Evolutionary conservation across 2,329 filamentous ascomycete genomes (phyloP).

Genomic region (Verticillium tricorpus): DNA sequence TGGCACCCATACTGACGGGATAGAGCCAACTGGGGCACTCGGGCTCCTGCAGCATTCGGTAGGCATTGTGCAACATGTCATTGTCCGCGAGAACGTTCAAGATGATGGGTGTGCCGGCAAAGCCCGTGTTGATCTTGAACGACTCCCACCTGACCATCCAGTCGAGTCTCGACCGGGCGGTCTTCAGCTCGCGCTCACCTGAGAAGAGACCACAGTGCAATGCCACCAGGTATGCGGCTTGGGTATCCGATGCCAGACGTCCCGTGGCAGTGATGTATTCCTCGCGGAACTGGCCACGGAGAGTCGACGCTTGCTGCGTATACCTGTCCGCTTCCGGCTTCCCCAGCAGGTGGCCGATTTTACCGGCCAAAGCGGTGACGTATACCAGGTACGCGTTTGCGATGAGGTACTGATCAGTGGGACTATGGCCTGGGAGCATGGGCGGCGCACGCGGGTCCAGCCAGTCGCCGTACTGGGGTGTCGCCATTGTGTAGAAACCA

Average conservation of each 20-base stretch:
- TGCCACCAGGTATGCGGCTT: conserved; percentile 16
- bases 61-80: conserved; percentile 21
- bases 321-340: background rate
- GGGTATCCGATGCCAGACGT: conserved; percentile 12
- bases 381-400: conserved; percentile 9
- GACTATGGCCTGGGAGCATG: conserved; percentile 3
- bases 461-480: conserved; percentile 26
- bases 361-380: background rate
- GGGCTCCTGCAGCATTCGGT: conserved; percentile 31
- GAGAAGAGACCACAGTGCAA: conserved; percentile 18
- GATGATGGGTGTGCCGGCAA: conserved; percentile 37
- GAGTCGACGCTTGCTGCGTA: conserved; percentile 1
- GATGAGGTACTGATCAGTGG: conserved; percentile 6
- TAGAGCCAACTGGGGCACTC: conserved; percentile 32
- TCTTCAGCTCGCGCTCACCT: conserved; percentile 9
- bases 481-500: conserved; percentile 33
- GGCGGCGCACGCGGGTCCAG: conserved; percentile 8
- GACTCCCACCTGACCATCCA: conserved; percentile 26
- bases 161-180: conserved; percentile 22
- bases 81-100: conserved; percentile 23
- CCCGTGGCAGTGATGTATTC: conserved; percentile 15
- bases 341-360: background rate
- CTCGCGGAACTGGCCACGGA: conserved; percentile 16
- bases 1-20: conserved; percentile 32
- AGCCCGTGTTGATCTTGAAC: conserved; percentile 34